Evolutionary conservation across 2,329 filamentous ascomycete species (phyloP).

Genomic region (Curvularia eragrostidis): DNA sequence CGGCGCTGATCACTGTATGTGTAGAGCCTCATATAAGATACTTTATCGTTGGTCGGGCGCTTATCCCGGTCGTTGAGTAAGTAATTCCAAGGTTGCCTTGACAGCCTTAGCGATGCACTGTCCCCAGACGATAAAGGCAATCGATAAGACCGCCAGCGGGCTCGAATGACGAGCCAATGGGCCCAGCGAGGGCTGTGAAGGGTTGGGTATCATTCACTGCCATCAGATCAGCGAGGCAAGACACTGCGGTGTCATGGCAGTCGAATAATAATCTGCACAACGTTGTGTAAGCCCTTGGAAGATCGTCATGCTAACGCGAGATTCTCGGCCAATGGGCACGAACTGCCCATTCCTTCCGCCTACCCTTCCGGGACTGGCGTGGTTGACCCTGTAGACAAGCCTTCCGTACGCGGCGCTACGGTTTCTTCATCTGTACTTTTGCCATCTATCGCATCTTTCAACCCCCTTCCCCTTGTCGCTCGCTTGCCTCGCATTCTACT

Average conservation of each 20-base stretch:
- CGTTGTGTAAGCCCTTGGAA: constrained; percentile 16
- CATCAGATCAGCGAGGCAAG: background rate
- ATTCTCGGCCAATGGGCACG: constrained; percentile 18
- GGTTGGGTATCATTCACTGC: background rate
- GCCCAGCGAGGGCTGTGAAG: background rate
- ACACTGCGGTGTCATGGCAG: background rate
- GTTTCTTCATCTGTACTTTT: constrained; percentile 20
- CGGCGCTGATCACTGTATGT: background rate
- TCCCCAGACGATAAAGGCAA: background rate
- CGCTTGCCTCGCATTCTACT: constrained; percentile 8
- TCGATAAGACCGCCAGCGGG: background rate
- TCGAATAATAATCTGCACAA: constrained; percentile 12
- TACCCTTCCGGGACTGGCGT: constrained; percentile 18
- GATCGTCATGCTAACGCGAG: constrained; percentile 13
- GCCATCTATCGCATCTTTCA: constrained; percentile 11
- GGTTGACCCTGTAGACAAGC: constrained; percentile 25
- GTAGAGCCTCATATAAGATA: background rate
- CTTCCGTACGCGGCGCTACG: constrained; percentile 19
- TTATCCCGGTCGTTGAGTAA: background rate
- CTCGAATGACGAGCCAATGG: background rate
- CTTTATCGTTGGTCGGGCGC: background rate
- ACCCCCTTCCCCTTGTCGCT: constrained; percentile 13
- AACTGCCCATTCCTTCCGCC: constrained; percentile 21
- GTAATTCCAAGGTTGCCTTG: background rate
- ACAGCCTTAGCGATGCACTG: background rate